Evolutionary conservation across 2,329 filamentous ascomycete species (phyloP).

Genomic region (Metarhizium rileyi): DNA sequence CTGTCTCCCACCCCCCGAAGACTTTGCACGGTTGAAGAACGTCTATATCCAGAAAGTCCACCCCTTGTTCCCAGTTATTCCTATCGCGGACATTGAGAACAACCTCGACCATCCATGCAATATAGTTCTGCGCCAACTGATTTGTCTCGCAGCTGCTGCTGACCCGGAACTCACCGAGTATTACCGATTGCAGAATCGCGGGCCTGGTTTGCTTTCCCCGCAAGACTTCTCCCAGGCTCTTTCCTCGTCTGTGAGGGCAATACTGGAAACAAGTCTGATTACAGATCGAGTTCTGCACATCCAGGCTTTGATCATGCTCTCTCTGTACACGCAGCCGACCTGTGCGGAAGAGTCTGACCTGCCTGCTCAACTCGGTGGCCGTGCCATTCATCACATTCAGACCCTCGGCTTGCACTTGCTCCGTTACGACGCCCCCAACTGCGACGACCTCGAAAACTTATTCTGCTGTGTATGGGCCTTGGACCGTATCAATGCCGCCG

Average conservation of each 20-base stretch:
- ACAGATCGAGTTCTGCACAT: slow-evolving; percentile 45
- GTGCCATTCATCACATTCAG: slow-evolving; percentile 47
- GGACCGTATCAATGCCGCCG: slow-evolving; percentile 48
- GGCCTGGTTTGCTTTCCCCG: slow-evolving; percentile 29
- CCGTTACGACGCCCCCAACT: slow-evolving; percentile 27
- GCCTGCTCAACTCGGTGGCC: slow-evolving; percentile 41
- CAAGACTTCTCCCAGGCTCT: slow-evolving; percentile 39
- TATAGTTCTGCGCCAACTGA: slow-evolving; percentile 41
- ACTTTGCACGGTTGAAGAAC: slow-evolving; percentile 34
- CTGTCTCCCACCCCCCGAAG: slow-evolving; percentile 35
- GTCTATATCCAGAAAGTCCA: slow-evolving; percentile 44
- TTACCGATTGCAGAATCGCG: slow-evolving; percentile 32
- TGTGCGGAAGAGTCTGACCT: slow-evolving; percentile 43
- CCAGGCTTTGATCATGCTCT: slow-evolving; percentile 42
- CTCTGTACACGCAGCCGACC: slow-evolving; percentile 49
- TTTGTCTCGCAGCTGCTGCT: slow-evolving; percentile 44
- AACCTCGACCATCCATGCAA: slow-evolving; percentile 22
- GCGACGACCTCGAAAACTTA: slow-evolving; percentile 35
- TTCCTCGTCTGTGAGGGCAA: slow-evolving; percentile 37
- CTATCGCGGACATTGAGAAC: slow-evolving; percentile 23
- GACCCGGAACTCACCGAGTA: slow-evolving; percentile 35
- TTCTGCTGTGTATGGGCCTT: slow-evolving; percentile 53
- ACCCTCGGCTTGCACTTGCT: slow-evolving; percentile 45
- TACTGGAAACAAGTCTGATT: slow-evolving; percentile 44
- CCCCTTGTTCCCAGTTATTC: slow-evolving; percentile 43